A percentile compares a stretch with the other conserved stretches of the same genome.
These are phyloP conservation scores for Fomitopsis serialis DNA, from an alignment of 768 basidiomycete genomes.

Conservation along the genomic window DNA sequence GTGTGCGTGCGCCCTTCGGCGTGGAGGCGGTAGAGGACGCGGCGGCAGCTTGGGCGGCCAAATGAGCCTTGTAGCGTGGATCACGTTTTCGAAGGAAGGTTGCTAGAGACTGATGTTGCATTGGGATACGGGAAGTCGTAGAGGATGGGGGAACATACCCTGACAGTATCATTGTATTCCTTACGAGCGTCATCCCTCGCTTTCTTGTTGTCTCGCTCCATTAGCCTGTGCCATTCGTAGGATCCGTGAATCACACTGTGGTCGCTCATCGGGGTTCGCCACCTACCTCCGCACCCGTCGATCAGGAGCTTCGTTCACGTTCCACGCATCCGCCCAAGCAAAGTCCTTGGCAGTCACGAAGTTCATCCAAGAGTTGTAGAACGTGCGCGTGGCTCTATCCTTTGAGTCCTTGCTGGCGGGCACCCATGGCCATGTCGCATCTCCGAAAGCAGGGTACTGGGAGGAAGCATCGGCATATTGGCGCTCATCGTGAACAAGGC, in stretches of 20 bases:
- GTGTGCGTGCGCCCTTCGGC: conserved; percentile 10
- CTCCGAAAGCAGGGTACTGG: conserved; percentile 81
- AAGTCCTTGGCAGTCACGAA: conserved; percentile 89
- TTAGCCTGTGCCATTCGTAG: conserved; percentile 48
- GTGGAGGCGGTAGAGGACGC: conserved; percentile 6
- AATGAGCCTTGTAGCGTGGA: conserved; percentile 73
- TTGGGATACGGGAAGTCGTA: neutral
- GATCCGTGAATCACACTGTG: neutral
- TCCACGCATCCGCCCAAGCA: conserved; percentile 82
- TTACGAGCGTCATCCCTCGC: conserved; percentile 78
- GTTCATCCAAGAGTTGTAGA: conserved; percentile 84
- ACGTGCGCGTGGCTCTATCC: conserved; percentile 55
- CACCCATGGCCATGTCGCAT: conserved; percentile 70
- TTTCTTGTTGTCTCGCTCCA: conserved; percentile 97
- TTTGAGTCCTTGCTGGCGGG: conserved; percentile 38
- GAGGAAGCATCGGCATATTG: conserved; percentile 35
- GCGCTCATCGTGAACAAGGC: conserved; percentile 78
- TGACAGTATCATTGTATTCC: conserved; percentile 90
- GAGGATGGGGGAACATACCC: conserved; percentile 45
- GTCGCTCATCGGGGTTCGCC: neutral
- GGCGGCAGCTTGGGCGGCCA: conserved; percentile 39
- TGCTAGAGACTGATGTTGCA: conserved; percentile 53
- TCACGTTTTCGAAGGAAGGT: conserved; percentile 83
- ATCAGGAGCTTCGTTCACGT: conserved; percentile 80
- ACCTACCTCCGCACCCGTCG: conserved; percentile 70